Conservation (phyloP, 495 filamentous ascomycete genomes). For the Lentithecium fluviatile region DNA sequence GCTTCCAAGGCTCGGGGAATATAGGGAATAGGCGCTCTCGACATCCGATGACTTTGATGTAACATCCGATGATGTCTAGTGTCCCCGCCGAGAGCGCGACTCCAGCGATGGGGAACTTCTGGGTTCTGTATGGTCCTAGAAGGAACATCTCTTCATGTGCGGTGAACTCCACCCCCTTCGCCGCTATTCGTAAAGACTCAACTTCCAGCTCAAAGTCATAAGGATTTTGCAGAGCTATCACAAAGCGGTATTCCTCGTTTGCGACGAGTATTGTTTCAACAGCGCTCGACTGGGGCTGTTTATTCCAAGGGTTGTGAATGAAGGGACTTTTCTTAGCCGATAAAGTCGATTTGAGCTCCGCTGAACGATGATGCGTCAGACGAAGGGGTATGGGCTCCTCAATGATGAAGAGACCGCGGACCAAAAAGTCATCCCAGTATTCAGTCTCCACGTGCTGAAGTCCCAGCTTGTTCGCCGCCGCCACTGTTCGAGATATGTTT, state of each 20-base stretch:
- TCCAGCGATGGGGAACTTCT: conserved; percentile 70
- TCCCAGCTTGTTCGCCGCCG: conserved; percentile 70
- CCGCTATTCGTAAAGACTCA: conserved; percentile 73
- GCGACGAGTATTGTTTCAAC: conserved; percentile 70
- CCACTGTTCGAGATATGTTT: conserved; percentile 81
- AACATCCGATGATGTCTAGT: conserved; percentile 73
- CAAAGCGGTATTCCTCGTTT: conserved; percentile 72
- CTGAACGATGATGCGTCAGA: conserved; percentile 70
- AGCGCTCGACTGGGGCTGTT: conserved; percentile 56
- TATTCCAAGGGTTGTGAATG: conserved; percentile 86
- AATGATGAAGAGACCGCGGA: conserved; percentile 74
- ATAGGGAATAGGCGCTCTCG: conserved; percentile 79
- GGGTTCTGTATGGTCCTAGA: conserved; percentile 75
- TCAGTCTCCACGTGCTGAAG: conserved; percentile 67
- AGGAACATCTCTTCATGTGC: conserved; percentile 62
- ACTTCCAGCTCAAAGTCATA: conserved; percentile 91
- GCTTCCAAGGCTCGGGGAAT: conserved; percentile 72
- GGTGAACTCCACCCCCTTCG: conserved; percentile 68
- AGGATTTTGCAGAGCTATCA: conserved; percentile 84
- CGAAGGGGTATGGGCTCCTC: conserved; percentile 52
- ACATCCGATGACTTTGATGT: conserved; percentile 77
- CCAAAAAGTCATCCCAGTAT: conserved; percentile 95
- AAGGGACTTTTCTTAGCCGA: conserved; percentile 69
- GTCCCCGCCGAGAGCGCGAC: conserved; percentile 64
- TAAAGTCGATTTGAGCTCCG: conserved; percentile 51